Conservation (phyloP, 176 grass and related monocot species). For the Coix lacrymajobi region DNA sequence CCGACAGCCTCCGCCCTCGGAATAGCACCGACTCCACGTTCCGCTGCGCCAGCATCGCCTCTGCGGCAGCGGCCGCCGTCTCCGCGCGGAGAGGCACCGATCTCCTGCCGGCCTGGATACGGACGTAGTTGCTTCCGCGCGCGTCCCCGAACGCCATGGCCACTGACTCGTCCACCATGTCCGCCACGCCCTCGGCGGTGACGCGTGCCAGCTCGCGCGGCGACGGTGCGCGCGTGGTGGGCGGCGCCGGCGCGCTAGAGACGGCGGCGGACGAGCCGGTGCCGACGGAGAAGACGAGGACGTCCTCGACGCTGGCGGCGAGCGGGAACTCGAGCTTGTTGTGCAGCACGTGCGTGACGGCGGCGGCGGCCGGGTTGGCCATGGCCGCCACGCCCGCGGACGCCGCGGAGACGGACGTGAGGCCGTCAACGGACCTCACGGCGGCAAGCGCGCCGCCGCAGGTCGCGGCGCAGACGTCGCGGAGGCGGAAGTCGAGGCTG, state of each 20-base stretch:
- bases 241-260: conserved; percentile 5
- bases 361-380: conserved; percentile 63
- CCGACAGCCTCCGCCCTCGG: conserved; percentile 46
- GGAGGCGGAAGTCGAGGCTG: conserved; percentile 64
- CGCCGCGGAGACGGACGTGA: conserved; percentile 41
- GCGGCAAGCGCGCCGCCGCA: background rate
- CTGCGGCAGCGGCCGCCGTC: conserved; percentile 5
- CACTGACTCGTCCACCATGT: conserved; percentile 55
- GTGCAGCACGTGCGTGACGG: conserved; percentile 77
- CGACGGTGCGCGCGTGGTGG: conserved; percentile 13
- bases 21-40: conserved; percentile 64
- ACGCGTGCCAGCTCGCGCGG: conserved; percentile 31
- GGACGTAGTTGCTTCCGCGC: conserved; percentile 45
- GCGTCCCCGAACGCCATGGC: conserved; percentile 61
- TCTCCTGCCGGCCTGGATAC: conserved; percentile 35
- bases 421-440: conserved; percentile 39
- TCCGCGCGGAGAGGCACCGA: background rate
- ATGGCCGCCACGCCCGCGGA: conserved; percentile 40
- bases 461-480: conserved; percentile 61
- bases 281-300: conserved; percentile 75
- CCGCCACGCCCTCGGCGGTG: conserved; percentile 28
- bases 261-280: background rate
- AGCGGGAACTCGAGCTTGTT: conserved; percentile 93
- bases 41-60: conserved; percentile 45
- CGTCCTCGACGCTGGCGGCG: conserved; percentile 40